Evolutionary conservation across 331 rosid species (phyloP).

Genomic region (Stylosanthes scabra): DNA sequence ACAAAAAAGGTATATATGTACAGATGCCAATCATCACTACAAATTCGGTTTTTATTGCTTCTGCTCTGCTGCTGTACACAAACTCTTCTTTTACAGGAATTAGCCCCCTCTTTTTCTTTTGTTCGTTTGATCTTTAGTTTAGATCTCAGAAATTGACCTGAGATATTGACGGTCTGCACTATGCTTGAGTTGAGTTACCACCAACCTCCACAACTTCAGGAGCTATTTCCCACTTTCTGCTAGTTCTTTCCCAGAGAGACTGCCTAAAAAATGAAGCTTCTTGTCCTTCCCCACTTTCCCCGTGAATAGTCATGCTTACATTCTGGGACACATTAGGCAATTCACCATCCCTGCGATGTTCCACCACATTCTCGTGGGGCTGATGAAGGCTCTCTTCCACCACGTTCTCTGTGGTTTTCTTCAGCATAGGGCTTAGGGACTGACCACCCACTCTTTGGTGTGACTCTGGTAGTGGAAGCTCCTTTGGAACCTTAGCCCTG

Average conservation of each 20-base stretch:
- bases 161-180: conserved; percentile 6
- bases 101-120: no score
- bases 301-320: conserved; percentile 47
- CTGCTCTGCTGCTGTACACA: conserved; percentile 20
- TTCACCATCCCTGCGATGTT: conserved; percentile 41
- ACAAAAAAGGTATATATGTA: background rate
- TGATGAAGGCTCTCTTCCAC: conserved; percentile 48
- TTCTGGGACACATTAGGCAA: conserved; percentile 45
- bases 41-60: conserved; percentile 27
- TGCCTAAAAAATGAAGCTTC: conserved; percentile 36
- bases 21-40: conserved; percentile 21
- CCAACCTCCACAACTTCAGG: conserved; percentile 38
- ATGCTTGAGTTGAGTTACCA: conserved; percentile 30
- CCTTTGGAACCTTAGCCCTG: conserved; percentile 62
- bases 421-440: conserved; percentile 50
- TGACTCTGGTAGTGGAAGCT: conserved; percentile 36
- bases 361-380: conserved; percentile 38
- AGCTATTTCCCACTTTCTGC: conserved; percentile 43
- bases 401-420: conserved; percentile 44
- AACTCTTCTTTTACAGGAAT: conserved; percentile 23
- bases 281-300: conserved; percentile 46
- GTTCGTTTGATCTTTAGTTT: no score
- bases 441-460: conserved; percentile 37
- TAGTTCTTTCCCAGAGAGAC: conserved; percentile 50
- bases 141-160: no score